Conservation (phyloP, 1,139 yeast species). For the Kodamaea sp. region DNA sequence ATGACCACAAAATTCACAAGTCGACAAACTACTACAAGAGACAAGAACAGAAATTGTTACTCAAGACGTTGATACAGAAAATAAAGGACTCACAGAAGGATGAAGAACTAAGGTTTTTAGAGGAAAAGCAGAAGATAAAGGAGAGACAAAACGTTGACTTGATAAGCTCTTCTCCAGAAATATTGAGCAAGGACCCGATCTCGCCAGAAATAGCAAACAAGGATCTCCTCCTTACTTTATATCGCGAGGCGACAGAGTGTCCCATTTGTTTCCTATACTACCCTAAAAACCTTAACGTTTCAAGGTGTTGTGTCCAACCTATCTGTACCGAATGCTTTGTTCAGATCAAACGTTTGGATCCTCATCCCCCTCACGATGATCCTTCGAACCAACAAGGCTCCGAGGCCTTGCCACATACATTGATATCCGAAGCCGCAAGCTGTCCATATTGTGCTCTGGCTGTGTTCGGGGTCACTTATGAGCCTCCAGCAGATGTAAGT, state of each 20-base stretch:
- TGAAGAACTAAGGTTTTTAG: constrained; percentile 51
- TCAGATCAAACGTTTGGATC: constrained; percentile 90
- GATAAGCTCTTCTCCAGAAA: not conserved
- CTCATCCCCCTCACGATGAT: constrained; percentile 88
- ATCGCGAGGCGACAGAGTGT: constrained; percentile 74
- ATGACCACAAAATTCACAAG: constrained; percentile 58
- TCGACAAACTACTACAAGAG: constrained; percentile 50
- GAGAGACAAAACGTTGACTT: not conserved
- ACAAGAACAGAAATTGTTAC: constrained; percentile 54
- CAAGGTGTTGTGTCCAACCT: constrained; percentile 92
- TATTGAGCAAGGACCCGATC: not conserved
- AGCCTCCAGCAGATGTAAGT: constrained; percentile 55
- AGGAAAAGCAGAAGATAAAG: constrained; percentile 33
- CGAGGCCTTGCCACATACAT: constrained; percentile 51
- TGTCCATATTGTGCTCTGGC: constrained; percentile 95
- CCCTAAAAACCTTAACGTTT: constrained; percentile 74
- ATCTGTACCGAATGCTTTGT: constrained; percentile 97
- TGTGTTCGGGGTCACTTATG: constrained; percentile 81
- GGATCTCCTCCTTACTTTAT: constrained; percentile 45
- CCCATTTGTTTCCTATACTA: constrained; percentile 91
- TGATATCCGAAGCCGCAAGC: constrained; percentile 82
- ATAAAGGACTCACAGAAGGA: constrained; percentile 53
- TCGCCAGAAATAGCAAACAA: constrained; percentile 28
- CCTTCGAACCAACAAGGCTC: constrained; percentile 26
- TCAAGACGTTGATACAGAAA: constrained; percentile 50